A percentile compares a stretch with the other conserved stretches of the same genome.
Conservation (phyloP, 495 filamentous ascomycete species). For the Clavariopsis aquatica region DNA sequence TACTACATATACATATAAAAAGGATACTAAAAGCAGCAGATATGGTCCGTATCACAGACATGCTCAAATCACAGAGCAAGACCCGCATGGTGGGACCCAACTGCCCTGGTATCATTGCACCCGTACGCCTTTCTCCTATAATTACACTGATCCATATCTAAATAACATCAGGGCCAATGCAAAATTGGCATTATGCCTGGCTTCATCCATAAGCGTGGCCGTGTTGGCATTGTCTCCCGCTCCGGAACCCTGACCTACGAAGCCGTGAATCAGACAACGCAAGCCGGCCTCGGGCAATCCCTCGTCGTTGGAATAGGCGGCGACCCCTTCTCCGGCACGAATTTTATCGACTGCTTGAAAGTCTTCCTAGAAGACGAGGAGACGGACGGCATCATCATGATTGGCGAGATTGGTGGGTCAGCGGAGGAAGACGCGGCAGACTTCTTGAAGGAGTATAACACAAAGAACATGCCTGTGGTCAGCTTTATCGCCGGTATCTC, state of each 20-base stretch:
- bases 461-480: slow-evolving; percentile 90
- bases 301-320: slow-evolving; percentile 98
- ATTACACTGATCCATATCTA: slow-evolving; percentile 28
- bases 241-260: slow-evolving; percentile 99
- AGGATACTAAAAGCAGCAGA: slow-evolving; percentile 54
- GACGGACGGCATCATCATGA: slow-evolving; percentile 99
- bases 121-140: slow-evolving; percentile 51
- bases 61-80: slow-evolving; percentile 96
- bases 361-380: slow-evolving; percentile 95
- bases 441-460: slow-evolving; percentile 89
- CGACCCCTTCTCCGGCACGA: slow-evolving; percentile 97
- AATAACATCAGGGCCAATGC: slow-evolving; percentile 77
- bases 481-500: slow-evolving; percentile 98
- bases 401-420: slow-evolving; percentile 96
- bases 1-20: not conserved
- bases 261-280: slow-evolving; percentile 98
- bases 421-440: slow-evolving; percentile 98
- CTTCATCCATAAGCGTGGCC: slow-evolving; percentile 99
- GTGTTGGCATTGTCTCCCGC: slow-evolving; percentile 96
- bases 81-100: slow-evolving; percentile 96
- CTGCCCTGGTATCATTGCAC: slow-evolving; percentile 97
- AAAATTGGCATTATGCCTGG: slow-evolving; percentile 99
- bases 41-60: slow-evolving; percentile 98
- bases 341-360: slow-evolving; percentile 98
- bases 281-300: slow-evolving; percentile 93